Base-by-base conservation (phyloP, 2,329 filamentous ascomycete genomes). In the Ascosphaera apis region DNA sequence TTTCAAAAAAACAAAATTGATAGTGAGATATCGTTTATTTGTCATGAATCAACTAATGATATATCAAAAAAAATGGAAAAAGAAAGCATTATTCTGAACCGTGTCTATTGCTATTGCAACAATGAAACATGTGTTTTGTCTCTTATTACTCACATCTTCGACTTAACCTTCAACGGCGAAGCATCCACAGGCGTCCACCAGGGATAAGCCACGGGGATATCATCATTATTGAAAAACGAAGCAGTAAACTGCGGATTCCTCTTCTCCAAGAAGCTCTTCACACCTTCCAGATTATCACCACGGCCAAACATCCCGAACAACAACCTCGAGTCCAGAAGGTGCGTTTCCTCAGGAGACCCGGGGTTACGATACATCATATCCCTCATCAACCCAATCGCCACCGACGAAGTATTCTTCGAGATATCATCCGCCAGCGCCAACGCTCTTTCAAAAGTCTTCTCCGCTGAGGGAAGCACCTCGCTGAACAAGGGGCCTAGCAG, bases 251-350 rank as follows among this genome's bases (percentile, higher is more conserved):
- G 57, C 0, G 72, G 68, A 38, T 62, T 59, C 35, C 76, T 59
- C 59, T 80, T 80, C 54, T 79, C 60, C 48, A 78, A 52, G 50
- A 81, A 81, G n/a, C 71, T 71, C 37, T 61, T 48, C 4, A 79
- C 67, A 2, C 75, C 76, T 49, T 81, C 76, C 25, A 63, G 63
- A 36, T 74, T 69, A 45, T 81, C 76, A 42, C 63, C 67, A 23
- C 39, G 36, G 3, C 47, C 53, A 44, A 60, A 58, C 40, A 57
- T 44, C 33, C 54, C 51, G 36, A 48, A 51, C n/a, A 60, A 53
- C 21, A 58, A 37, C 15, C 43, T 45, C 4, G 55, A 58, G 41
- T 84, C 77, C 19, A 83, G 54, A 42, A 81, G 52, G 57, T 81
- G 76, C 37, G 76, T 68, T 35, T 63, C 73, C 55, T 84, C 78